Conservation (phyloP, 345 rosid genomes). For the Eucalyptus cladocalyx region DNA sequence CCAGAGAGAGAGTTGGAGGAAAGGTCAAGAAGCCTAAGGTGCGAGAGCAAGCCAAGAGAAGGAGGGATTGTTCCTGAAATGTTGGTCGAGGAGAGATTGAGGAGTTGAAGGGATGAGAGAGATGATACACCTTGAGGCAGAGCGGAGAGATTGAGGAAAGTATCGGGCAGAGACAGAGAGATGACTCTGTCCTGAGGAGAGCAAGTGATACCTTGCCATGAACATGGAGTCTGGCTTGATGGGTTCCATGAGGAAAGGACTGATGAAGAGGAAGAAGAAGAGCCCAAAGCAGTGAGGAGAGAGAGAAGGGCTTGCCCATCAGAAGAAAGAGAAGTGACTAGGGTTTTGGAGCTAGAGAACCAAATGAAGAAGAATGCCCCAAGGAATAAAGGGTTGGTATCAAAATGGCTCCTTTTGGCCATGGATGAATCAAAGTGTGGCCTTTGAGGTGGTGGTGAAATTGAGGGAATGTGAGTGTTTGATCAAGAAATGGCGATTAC, state of each 20-base stretch:
- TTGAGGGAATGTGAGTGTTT: neutral
- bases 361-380: constrained; percentile 1
- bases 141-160: constrained; percentile 78
- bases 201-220: constrained; percentile 86
- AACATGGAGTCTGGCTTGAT: constrained; percentile 64
- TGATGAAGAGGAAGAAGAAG: neutral
- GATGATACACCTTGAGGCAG: constrained; percentile 62
- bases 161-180: constrained; percentile 68
- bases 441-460: neutral
- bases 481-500: neutral
- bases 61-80: constrained; percentile 83
- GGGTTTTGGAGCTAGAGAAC: constrained; percentile 11
- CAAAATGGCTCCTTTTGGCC: neutral
- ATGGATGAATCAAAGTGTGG: neutral
- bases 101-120: constrained; percentile 75
- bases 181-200: constrained; percentile 77
- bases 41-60: constrained; percentile 54
- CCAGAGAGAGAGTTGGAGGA: constrained; percentile 87
- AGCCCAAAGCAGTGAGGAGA: neutral
- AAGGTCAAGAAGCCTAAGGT: constrained; percentile 76
- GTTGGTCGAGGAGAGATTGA: constrained; percentile 82
- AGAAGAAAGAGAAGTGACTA: constrained; percentile 42
- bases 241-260: constrained; percentile 79
- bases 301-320: constrained; percentile 31
- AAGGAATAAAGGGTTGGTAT: neutral